Conservation (phyloP, 495 filamentous ascomycete genomes). For the Chaetomidium leptoderma region DNA sequence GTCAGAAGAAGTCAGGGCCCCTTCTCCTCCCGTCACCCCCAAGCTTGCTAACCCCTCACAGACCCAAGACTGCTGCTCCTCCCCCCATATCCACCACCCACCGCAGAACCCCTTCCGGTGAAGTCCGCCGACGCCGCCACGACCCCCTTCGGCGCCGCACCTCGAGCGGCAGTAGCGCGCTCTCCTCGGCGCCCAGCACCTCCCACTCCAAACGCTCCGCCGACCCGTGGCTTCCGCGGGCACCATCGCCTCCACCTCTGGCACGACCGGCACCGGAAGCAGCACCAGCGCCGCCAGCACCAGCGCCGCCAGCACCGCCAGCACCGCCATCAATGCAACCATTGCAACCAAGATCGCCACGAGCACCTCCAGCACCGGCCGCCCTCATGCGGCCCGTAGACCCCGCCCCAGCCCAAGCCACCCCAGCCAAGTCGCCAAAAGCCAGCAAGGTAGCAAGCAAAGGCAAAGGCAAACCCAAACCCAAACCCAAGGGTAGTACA, state of each 20-base stretch:
- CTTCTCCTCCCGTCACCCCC: not conserved
- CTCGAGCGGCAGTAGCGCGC: too few relatives aligned
- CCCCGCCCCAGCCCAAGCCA: too few relatives aligned
- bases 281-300: not conserved
- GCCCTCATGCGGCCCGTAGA: too few relatives aligned
- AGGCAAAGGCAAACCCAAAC: not conserved
- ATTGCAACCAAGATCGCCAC: too few relatives aligned
- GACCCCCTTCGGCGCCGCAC: too few relatives aligned
- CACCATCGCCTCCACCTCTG: not conserved
- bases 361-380: too few relatives aligned
- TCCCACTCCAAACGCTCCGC: not conserved
- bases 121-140: not conserved
- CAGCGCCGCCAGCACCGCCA: not conserved
- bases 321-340: too few relatives aligned
- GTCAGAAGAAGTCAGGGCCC: not conserved
- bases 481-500: not conserved
- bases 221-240: not conserved
- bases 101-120: not conserved
- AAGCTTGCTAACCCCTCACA: not conserved
- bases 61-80: not conserved
- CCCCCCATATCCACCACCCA: not conserved
- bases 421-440: not conserved
- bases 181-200: not conserved
- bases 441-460: not conserved
- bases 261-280: not conserved